These are phyloP conservation scores for Pulveroboletus sp. DNA, from an alignment of 768 basidiomycete genomes.

Conservation along the genomic window DNA sequence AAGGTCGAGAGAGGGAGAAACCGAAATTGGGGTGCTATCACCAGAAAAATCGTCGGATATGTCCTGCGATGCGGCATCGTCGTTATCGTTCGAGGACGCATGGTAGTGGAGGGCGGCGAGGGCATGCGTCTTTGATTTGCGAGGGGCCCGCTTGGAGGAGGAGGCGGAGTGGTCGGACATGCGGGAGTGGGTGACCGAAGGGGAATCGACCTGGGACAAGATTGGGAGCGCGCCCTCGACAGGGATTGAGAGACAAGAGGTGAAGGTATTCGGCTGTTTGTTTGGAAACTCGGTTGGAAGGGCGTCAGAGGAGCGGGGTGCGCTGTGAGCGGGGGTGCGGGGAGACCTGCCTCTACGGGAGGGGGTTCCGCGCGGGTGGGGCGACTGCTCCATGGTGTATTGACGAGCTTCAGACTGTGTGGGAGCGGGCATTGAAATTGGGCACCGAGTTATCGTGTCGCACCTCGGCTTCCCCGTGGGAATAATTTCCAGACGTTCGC, in stretches of 20 bases:
- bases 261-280: conserved; percentile 47
- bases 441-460: conserved; percentile 39
- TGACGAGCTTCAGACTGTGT: conserved; percentile 26
- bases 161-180: conserved; percentile 35
- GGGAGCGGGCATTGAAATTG: conserved; percentile 40
- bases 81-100: conserved; percentile 50
- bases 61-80: conserved; percentile 42
- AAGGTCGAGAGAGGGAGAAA: conserved; percentile 61
- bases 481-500: conserved; percentile 27
- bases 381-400: conserved; percentile 33
- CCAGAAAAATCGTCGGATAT: conserved; percentile 44
- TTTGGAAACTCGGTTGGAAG: conserved; percentile 49
- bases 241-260: conserved; percentile 68
- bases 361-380: conserved; percentile 54
- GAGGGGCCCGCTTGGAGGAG: conserved; percentile 67
- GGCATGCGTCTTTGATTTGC: conserved; percentile 89
- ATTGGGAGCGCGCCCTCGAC: conserved; percentile 73
- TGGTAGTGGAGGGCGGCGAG: conserved; percentile 73
- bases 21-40: conserved; percentile 56
- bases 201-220: conserved; percentile 43
- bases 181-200: conserved; percentile 32
- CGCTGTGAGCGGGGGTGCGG: conserved; percentile 46
- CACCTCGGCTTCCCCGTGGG: conserved; percentile 32
- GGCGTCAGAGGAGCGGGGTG: conserved; percentile 40
- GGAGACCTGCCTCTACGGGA: conserved; percentile 64